Evolutionary conservation across 768 basidiomycete species (phyloP).

Genomic region (Sarcodon aspratus): DNA sequence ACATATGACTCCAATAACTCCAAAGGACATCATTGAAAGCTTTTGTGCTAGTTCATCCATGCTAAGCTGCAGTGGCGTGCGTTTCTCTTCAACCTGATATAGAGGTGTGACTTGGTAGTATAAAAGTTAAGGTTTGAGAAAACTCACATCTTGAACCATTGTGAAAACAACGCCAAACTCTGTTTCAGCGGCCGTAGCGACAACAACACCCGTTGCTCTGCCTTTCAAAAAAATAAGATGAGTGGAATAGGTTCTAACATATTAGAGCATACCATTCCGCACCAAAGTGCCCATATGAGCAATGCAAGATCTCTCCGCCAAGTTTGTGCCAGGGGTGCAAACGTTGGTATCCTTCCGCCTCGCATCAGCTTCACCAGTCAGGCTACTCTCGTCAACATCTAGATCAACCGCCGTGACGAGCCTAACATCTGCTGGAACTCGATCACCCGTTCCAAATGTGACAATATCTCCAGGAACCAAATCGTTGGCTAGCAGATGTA

Average conservation of each 20-base stretch:
- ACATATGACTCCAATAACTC: conserved; percentile 90
- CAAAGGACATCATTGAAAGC: conserved; percentile 83
- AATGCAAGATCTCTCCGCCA: conserved; percentile 80
- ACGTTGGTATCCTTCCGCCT: conserved; percentile 53
- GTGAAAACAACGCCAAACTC: conserved; percentile 96
- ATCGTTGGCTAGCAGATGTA: conserved; percentile 88
- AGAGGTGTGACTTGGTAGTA: not conserved
- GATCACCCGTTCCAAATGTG: conserved; percentile 83
- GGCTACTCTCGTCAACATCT: conserved; percentile 90
- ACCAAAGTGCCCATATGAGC: conserved; percentile 97
- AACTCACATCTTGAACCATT: conserved; percentile 89
- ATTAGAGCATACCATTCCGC: conserved; percentile 52
- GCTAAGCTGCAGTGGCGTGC: conserved; percentile 83
- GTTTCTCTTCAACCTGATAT: conserved; percentile 63
- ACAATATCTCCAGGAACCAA: conserved; percentile 95
- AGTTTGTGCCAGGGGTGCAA: conserved; percentile 43
- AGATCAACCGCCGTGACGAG: conserved; percentile 73
- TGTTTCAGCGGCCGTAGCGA: conserved; percentile 75
- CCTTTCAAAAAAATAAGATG: conserved; percentile 26
- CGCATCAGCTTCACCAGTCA: conserved; percentile 88
- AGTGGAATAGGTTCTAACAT: not conserved
- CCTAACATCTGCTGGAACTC: conserved; percentile 88
- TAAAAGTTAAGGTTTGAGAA: not conserved
- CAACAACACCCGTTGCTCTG: conserved; percentile 76
- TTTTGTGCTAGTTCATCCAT: conserved; percentile 97